These are phyloP conservation scores for Plasmopara viticola DNA, from an alignment of 352 stramenopile genomes.

Conservation along the genomic window DNA sequence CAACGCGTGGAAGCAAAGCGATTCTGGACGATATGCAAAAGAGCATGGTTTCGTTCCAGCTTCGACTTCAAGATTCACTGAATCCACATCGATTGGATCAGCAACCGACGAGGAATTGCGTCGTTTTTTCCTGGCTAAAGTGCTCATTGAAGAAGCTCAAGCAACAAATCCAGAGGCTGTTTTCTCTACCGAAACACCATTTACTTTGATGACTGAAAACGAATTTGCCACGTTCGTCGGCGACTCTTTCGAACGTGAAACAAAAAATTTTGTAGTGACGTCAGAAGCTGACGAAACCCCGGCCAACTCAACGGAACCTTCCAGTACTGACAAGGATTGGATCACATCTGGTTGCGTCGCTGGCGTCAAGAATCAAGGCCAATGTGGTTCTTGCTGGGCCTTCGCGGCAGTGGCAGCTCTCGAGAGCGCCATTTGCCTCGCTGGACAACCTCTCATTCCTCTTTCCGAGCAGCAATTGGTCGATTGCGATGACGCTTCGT, in stretches of 20 bases:
- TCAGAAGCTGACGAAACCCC: not conserved
- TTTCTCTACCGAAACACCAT: constrained; percentile 65
- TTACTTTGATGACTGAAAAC: constrained; percentile 64
- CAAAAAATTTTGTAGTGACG: constrained; percentile 2
- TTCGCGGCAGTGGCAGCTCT: constrained; percentile 91
- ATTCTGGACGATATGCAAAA: constrained; percentile 41
- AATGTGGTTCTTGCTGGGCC: constrained; percentile 97
- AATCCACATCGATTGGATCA: not conserved
- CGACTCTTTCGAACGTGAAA: constrained; percentile 28
- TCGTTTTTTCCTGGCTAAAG: constrained; percentile 58
- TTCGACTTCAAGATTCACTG: not conserved
- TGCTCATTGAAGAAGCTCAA: constrained; percentile 47
- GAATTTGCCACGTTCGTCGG: constrained; percentile 57
- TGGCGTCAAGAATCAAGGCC: constrained; percentile 92
- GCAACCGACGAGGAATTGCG: constrained; percentile 39
- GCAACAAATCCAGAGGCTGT: constrained; percentile 44
- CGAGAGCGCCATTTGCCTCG: constrained; percentile 87
- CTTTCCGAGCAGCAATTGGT: constrained; percentile 92
- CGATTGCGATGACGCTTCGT: constrained; percentile 79
- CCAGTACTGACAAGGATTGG: constrained; percentile 43
- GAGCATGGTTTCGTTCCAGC: constrained; percentile 35
- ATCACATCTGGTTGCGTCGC: constrained; percentile 50
- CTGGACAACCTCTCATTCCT: constrained; percentile 54
- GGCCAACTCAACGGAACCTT: constrained; percentile 10
- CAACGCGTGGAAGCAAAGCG: constrained; percentile 43